Evolutionary conservation across 805 yeast species (phyloP).

Genomic region (Sugiyamaella lignohabitans): DNA sequence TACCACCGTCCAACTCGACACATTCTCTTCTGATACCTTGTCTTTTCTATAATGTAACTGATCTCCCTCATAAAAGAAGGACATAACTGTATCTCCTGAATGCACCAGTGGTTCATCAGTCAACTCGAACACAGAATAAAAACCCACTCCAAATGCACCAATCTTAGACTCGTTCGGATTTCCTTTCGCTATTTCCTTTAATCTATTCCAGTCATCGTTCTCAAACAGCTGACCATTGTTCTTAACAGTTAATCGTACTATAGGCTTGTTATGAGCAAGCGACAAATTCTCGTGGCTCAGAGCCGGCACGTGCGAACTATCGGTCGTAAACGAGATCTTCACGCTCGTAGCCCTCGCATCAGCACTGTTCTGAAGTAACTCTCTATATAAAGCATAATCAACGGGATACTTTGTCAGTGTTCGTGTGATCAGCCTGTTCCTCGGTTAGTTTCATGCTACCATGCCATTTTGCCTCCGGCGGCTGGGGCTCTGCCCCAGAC

Average conservation of each 20-base stretch:
- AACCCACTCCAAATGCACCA: slow-evolving; percentile 43
- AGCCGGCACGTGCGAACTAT: slow-evolving; percentile 13
- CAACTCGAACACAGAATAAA: slow-evolving; percentile 72
- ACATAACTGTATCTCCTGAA: slow-evolving; percentile 34
- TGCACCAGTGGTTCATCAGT: slow-evolving; percentile 72
- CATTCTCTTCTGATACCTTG: slow-evolving; percentile 16
- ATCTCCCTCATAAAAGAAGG: slow-evolving; percentile 34
- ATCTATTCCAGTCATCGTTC: slow-evolving; percentile 35
- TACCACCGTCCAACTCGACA: slow-evolving; percentile 31
- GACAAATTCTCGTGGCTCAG: slow-evolving; percentile 13
- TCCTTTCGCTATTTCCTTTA: slow-evolving; percentile 37
- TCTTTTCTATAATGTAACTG: slow-evolving; percentile 31
- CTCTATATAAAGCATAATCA: slow-evolving; percentile 37
- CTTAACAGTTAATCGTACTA: slow-evolving; percentile 28
- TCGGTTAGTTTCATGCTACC: not conserved
- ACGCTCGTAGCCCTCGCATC: slow-evolving; percentile 35
- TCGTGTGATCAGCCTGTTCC: slow-evolving; percentile 32
- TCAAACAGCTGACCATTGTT: slow-evolving; percentile 34
- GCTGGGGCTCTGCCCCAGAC: not conserved
- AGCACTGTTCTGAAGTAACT: slow-evolving; percentile 37
- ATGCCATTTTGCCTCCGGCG: not conserved
- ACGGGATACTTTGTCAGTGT: slow-evolving; percentile 39
- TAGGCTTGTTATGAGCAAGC: slow-evolving; percentile 17
- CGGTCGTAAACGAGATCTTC: slow-evolving; percentile 25
- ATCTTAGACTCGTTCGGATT: slow-evolving; percentile 39